Evolutionary conservation across 306 rosid species (phyloP).

Genomic region (Pyrus communis): DNA sequence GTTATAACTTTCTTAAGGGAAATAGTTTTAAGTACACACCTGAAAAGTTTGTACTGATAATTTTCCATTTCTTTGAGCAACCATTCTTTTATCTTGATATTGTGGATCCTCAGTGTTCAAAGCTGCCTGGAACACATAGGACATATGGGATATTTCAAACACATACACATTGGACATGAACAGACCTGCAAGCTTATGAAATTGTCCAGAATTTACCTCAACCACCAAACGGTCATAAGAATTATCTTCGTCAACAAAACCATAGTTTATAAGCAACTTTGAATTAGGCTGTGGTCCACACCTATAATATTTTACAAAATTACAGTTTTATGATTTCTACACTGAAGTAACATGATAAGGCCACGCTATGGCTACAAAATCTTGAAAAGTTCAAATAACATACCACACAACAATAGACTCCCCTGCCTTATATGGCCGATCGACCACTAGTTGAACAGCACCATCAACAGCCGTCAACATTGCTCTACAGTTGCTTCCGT

Average conservation of each 20-base stretch:
- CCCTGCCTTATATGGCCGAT: conserved; percentile 78
- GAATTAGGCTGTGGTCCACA: conserved; percentile 99
- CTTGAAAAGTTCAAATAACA: conserved; percentile 12
- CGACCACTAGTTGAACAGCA: conserved; percentile 79
- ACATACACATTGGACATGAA: conserved; percentile 3
- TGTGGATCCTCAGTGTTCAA: conserved; percentile 93
- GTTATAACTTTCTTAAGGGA: neutral
- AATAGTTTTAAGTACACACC: conserved; percentile 37
- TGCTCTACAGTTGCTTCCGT: conserved; percentile 81
- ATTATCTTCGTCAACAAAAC: conserved; percentile 87
- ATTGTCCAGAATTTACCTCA: conserved; percentile 42
- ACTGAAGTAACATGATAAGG: neutral
- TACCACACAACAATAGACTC: conserved; percentile 93
- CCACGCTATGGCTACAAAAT: conserved; percentile 1
- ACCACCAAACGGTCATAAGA: conserved; percentile 63
- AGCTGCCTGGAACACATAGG: conserved; percentile 57
- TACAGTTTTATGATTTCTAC: neutral
- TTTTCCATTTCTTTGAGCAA: conserved; percentile 88
- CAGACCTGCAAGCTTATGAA: conserved; percentile 4
- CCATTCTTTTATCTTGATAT: conserved; percentile 92
- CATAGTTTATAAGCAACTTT: conserved; percentile 81
- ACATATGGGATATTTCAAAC: conserved; percentile 9
- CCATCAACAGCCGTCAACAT: conserved; percentile 77
- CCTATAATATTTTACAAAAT: conserved; percentile 45
- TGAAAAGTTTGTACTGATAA: conserved; percentile 68